Conservation (phyloP, 805 yeast species). For the Yarrowia alimentaria region DNA sequence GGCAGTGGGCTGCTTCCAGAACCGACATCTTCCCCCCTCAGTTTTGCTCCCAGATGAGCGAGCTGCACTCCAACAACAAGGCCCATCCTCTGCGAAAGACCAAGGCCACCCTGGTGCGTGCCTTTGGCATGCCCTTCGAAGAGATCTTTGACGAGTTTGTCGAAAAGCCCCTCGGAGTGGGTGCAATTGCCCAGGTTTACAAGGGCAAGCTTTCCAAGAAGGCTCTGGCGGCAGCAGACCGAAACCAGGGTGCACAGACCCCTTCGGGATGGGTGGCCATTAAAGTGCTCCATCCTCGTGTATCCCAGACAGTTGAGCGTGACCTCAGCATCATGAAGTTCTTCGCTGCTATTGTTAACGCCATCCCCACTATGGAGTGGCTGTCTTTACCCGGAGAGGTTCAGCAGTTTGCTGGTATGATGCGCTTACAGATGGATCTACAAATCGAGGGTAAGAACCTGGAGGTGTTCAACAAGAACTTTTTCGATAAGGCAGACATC, state of each 20-base stretch:
- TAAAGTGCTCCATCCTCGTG: slow-evolving; percentile 89
- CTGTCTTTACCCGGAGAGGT: slow-evolving; percentile 92
- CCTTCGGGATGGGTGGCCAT: slow-evolving; percentile 65
- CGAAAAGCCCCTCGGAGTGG: slow-evolving; percentile 85
- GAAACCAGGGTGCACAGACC: slow-evolving; percentile 2
- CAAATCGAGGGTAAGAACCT: slow-evolving; percentile 86
- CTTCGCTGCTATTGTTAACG: slow-evolving; percentile 68
- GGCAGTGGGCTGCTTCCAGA: slow-evolving; percentile 99
- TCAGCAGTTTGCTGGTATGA: slow-evolving; percentile 76
- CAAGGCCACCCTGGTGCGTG: slow-evolving; percentile 52
- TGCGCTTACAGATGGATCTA: slow-evolving; percentile 85
- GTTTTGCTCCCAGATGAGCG: slow-evolving; percentile 72
- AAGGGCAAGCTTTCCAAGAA: slow-evolving; percentile 53
- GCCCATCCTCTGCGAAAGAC: slow-evolving; percentile 69
- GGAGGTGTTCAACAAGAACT: slow-evolving; percentile 66
- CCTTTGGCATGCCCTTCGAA: slow-evolving; percentile 62
- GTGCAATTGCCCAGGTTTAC: slow-evolving; percentile 97
- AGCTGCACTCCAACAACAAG: slow-evolving; percentile 78
- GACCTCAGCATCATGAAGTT: slow-evolving; percentile 82
- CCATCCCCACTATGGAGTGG: slow-evolving; percentile 96
- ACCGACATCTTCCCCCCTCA: slow-evolving; percentile 84
- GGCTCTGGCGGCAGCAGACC: not conserved
- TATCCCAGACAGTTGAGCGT: slow-evolving; percentile 65
- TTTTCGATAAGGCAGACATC: slow-evolving; percentile 55
- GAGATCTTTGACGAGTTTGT: slow-evolving; percentile 79